These are phyloP conservation scores for Rhizopus stolonifer DNA, from an alignment of 371 early-diverging fungal species.

Conservation along the genomic window DNA sequence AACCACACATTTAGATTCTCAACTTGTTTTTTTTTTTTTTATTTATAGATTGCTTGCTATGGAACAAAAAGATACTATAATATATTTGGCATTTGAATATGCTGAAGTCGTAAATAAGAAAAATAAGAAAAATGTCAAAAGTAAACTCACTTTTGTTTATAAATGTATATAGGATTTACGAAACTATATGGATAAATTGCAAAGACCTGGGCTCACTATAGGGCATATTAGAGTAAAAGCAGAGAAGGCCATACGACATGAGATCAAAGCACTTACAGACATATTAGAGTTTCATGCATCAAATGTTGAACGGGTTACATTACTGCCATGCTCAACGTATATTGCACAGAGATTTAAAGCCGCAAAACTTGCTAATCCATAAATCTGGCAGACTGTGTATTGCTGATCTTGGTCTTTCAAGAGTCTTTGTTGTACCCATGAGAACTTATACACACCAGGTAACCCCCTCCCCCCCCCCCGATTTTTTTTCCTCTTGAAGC, in stretches of 20 bases:
- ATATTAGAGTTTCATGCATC: conserved; percentile 89
- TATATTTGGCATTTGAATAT: conserved; percentile 98
- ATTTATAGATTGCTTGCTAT: conserved; percentile 82
- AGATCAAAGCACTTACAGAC: not conserved
- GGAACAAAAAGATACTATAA: conserved; percentile 83
- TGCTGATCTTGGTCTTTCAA: conserved; percentile 95
- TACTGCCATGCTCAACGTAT: conserved; percentile 90
- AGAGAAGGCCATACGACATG: not conserved
- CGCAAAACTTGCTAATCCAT: conserved; percentile 94
- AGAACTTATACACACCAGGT: conserved; percentile 94
- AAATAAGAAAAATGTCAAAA: no score
- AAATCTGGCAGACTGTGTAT: conserved; percentile 82
- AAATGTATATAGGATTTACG: conserved; percentile 75
- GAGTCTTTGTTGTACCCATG: conserved; percentile 88
- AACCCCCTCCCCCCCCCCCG: no score
- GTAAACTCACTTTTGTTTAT: not conserved
- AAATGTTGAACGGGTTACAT: conserved; percentile 79
- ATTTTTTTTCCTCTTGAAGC: no score
- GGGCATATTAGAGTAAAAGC: conserved; percentile 67
- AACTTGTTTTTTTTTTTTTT: not conserved
- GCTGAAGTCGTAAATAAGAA: conserved; percentile 79
- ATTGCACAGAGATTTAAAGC: conserved; percentile 92
- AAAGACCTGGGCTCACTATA: conserved; percentile 57
- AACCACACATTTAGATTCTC: not conserved
- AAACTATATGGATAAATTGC: conserved; percentile 84